Conservation (phyloP, 73 alveolate species). For the Paramecium caudatum region DNA sequence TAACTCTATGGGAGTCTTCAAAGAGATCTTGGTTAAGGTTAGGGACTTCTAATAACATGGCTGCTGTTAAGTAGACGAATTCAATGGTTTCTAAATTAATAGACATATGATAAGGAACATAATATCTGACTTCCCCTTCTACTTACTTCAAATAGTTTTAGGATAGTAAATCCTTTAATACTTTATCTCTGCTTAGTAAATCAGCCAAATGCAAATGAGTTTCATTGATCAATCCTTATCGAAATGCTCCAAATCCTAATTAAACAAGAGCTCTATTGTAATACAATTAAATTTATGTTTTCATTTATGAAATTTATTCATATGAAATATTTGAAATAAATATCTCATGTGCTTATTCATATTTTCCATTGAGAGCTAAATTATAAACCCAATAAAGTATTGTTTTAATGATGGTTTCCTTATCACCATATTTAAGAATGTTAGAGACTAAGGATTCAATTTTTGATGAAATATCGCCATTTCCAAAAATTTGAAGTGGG, state of each 20-base stretch:
- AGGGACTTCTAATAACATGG: slow-evolving; percentile 50
- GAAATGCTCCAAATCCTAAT: too few relatives aligned
- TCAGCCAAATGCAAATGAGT: slow-evolving; percentile 34
- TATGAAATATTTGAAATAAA: slow-evolving; percentile 41
- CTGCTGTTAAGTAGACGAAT: not conserved
- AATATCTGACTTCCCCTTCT: not conserved
- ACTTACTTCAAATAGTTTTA: slow-evolving; percentile 3
- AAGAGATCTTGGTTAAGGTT: not conserved
- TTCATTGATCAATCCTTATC: not conserved
- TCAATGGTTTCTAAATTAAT: slow-evolving; percentile 48
- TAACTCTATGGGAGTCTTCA: slow-evolving; percentile 21
- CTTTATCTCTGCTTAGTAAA: not conserved
- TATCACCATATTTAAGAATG: slow-evolving; percentile 35
- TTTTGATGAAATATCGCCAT: slow-evolving; percentile 44
- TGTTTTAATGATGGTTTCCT: slow-evolving; percentile 28
- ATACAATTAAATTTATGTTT: too few relatives aligned
- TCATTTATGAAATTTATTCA: slow-evolving; percentile 24
- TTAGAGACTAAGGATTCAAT: slow-evolving; percentile 20
- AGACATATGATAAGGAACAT: slow-evolving; percentile 49
- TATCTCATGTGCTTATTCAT: slow-evolving; percentile 35
- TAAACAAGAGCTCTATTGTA: too few relatives aligned
- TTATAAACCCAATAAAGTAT: slow-evolving; percentile 2
- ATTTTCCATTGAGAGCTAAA: slow-evolving; percentile 45
- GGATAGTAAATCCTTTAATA: not conserved
- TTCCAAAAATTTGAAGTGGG: slow-evolving; percentile 59